These are phyloP conservation scores for Eucalyptus sp. DNA, from an alignment of 345 rosid species.

Conservation along the genomic window DNA sequence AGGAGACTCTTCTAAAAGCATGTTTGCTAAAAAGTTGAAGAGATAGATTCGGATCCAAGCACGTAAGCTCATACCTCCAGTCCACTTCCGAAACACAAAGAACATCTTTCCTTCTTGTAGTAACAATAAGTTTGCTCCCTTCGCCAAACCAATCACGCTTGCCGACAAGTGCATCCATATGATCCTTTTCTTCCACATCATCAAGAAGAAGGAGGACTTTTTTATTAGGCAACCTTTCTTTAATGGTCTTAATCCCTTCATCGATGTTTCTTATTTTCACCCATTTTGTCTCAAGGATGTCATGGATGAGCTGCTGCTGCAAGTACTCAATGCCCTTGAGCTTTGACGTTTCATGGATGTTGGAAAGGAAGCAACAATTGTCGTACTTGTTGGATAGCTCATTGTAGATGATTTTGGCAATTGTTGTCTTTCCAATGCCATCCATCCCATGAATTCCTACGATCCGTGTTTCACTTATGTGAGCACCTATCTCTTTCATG, in stretches of 20 bases:
- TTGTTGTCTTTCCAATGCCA: not conserved
- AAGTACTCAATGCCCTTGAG: not conserved
- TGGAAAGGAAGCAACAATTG: not conserved
- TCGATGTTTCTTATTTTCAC: not conserved
- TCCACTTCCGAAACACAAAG: accelerated
- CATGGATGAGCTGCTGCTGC: not conserved
- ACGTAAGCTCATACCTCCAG: accelerated
- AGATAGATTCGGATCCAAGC: accelerated
- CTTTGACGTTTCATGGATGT: not conserved
- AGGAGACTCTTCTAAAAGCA: not conserved
- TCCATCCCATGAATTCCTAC: not conserved
- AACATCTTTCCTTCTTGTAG: not conserved
- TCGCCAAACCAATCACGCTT: not conserved
- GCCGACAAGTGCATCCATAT: not conserved
- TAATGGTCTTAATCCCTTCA: not conserved
- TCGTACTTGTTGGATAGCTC: not conserved
- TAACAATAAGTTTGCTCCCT: not conserved
- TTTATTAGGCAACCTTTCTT: accelerated
- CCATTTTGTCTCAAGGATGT: not conserved
- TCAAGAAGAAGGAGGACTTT: not conserved
- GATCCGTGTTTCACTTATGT: not conserved
- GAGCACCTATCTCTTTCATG: not conserved
- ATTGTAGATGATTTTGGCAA: not conserved
- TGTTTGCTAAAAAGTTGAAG: not conserved
- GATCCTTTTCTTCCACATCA: not conserved